Evolutionary conservation across 2,329 filamentous ascomycete species (phyloP), one percentile per base, ranked within the genome.

Genomic region (Monosporascus sp.): DNA sequence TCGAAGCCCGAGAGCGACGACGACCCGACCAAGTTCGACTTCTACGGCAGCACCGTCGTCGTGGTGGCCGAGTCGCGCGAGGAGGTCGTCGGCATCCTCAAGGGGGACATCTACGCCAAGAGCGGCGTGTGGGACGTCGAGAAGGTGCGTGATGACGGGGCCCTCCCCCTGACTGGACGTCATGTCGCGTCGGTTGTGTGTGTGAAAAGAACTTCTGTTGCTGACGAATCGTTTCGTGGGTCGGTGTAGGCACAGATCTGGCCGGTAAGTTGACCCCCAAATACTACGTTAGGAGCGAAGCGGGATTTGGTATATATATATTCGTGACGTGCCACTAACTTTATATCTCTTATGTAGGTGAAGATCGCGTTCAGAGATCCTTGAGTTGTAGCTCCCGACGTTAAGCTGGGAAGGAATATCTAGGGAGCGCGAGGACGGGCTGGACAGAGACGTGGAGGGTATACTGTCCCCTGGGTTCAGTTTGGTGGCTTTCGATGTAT

Each of bases 61-160:
- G 74, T 82, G 39, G 69, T 81, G 31, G 90, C 88, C 7, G 79
- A 82, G 56, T 84, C 79, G 8, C 83, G 80, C 62, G 86, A 91
- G 58, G 86, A 90, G 67, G 82, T 89, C 2, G 67, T 86, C 41
- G 79, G 86, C 61, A 65, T 80, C 49, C 68, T 96, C 47, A 81
- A 80, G 68, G 77, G 81, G 48, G 91, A 96, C 72, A 74, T 91
- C 9, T 96, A 96, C 71, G 75, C 78, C 9, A 78, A 72, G 55
- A 77, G 71, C 44, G 89, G 85, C 0, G 90, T 95, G 8, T 96
- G 91, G 91, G 89, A 96, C 74, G 66, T 88, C 54, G 80, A 85
- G 37, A 88, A 88, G 62, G 82, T 82, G 31, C 31, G 31, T 34
- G 31, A 34, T 5, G 31, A 5, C 31, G 31, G 31, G 31, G n/a